Base-by-base conservation (phyloP, 2,329 filamentous ascomycete species). In the Mariannaea elegans region DNA sequence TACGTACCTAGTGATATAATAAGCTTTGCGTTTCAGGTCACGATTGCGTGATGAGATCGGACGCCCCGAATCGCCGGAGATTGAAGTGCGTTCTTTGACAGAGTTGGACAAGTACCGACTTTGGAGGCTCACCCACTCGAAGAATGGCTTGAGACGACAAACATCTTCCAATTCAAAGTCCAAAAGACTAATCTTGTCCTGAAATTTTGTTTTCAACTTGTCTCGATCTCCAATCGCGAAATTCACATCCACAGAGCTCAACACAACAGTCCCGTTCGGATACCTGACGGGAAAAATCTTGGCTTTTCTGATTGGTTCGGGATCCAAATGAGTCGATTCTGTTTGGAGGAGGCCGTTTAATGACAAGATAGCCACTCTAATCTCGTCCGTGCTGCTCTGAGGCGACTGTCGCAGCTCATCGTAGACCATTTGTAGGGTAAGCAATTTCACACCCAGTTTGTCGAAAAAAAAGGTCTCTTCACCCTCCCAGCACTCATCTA, bases 151-250 rank as follows among this genome's bases (percentile, higher is more conserved):
- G 2, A 68, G 45, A 2, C 45, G 42, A 13, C 41, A 38, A 13
- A 65, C 18, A 2, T 61, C 56, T 23, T 62, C 64, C 3, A 68
- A 5, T 2, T 61, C 39, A 47, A 67, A 67, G 21, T 65, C 65
- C 2, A 68, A n/a, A 18, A 67, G 18, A 9, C 3, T 32, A 3
- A 66, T 59, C 16, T 32, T 42, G 14, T 52, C 21, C 1, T 36
- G 7, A 45, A 66, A 67, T 2, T 16, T 45, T 1, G 9, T 10
- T 16, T 27, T 56, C 9, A 65, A 21, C 3, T 13, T 59, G 3
- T 55, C 53, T 6, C 64, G 56, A 27, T 67, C 65, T 29, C 36
- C 64, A 46, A 67, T 67, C 1, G 51, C 53, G n/a, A 67, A 67
- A 1, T 51, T 50, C 1, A 62, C 41, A 5, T 10, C 16, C 4